Evolutionary conservation across 1,284 basidiomycete genomes (phyloP).

Genomic region (Ustilago vetiveriae): DNA sequence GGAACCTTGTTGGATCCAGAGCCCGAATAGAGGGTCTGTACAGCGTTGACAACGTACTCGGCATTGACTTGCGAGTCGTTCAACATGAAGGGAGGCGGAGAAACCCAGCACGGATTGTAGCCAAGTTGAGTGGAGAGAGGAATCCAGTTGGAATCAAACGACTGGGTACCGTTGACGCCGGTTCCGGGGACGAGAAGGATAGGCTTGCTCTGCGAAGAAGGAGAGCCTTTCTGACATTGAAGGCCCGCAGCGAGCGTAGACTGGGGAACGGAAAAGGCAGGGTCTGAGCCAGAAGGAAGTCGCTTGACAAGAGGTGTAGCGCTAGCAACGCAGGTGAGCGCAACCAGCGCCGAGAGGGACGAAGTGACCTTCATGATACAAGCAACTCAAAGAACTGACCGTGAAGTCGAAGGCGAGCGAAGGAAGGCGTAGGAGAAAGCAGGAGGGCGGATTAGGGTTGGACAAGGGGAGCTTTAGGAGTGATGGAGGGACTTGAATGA

Average conservation of each 20-base stretch:
- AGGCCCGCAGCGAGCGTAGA: conserved; percentile 17
- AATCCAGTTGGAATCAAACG: conserved; percentile 41
- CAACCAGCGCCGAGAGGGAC: not conserved
- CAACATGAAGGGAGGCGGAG: conserved; percentile 39
- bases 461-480: too few relatives aligned
- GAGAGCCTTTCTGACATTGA: conserved; percentile 14
- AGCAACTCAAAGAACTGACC: too few relatives aligned
- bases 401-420: not conserved
- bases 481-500: too few relatives aligned
- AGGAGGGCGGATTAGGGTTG: too few relatives aligned
- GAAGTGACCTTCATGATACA: not conserved
- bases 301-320: not conserved
- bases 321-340: not conserved
- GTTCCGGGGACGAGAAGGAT: conserved; percentile 47
- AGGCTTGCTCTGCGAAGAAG: conserved; percentile 28
- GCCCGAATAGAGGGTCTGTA: conserved; percentile 15
- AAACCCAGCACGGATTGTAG: conserved; percentile 38
- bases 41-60: conserved; percentile 47
- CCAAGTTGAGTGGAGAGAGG: conserved; percentile 25
- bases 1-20: conserved; percentile 17
- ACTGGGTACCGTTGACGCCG: conserved; percentile 14
- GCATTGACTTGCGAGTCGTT: conserved; percentile 36
- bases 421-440: too few relatives aligned
- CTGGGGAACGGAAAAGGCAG: conserved; percentile 12
- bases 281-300: conserved; percentile 3